These are phyloP conservation scores for Boeremia lycopersici DNA, from an alignment of 2,329 filamentous ascomycete genomes.

Conservation along the genomic window DNA sequence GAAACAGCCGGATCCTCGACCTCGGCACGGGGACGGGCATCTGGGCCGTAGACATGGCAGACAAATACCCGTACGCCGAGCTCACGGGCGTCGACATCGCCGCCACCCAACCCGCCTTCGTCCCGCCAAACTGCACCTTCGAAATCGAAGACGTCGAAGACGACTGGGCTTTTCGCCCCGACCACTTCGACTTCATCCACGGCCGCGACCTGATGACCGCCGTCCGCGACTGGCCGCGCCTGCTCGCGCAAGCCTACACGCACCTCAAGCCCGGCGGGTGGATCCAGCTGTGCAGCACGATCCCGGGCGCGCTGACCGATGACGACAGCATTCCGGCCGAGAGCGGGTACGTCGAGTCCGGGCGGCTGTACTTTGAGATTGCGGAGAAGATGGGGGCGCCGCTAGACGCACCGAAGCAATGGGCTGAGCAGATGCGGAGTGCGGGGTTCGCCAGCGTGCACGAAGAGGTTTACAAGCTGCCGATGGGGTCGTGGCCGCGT, in stretches of 20 bases:
- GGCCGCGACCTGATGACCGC: conserved; percentile 39
- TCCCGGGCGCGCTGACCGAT: conserved; percentile 24
- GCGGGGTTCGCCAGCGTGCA: conserved; percentile 54
- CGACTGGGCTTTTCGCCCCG: conserved; percentile 44
- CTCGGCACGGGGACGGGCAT: conserved; percentile 32
- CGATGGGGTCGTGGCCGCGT: conserved; percentile 39
- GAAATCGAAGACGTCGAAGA: conserved; percentile 49
- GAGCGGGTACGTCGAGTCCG: conserved; percentile 27
- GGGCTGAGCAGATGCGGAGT: conserved; percentile 42
- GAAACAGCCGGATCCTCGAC: conserved; percentile 40
- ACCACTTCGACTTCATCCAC: conserved; percentile 42
- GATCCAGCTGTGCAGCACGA: conserved; percentile 38
- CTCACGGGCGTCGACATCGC: conserved; percentile 44
- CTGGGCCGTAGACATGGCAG: conserved; percentile 35
- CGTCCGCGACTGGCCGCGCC: conserved; percentile 37
- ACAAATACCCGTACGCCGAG: conserved; percentile 23
- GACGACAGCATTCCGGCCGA: conserved; percentile 28
- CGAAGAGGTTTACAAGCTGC: conserved; percentile 36
- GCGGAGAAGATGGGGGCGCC: conserved; percentile 38
- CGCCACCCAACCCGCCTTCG: conserved; percentile 47
- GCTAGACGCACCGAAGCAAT: conserved; percentile 38
- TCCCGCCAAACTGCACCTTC: conserved; percentile 47
- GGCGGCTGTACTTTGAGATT: conserved; percentile 28
- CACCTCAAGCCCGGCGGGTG: conserved; percentile 48
- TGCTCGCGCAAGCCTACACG: conserved; percentile 35